These are phyloP conservation scores for button mushroom (Agaricus bisporus) DNA, from an alignment of 768 basidiomycete species.

Conservation along the genomic window DNA sequence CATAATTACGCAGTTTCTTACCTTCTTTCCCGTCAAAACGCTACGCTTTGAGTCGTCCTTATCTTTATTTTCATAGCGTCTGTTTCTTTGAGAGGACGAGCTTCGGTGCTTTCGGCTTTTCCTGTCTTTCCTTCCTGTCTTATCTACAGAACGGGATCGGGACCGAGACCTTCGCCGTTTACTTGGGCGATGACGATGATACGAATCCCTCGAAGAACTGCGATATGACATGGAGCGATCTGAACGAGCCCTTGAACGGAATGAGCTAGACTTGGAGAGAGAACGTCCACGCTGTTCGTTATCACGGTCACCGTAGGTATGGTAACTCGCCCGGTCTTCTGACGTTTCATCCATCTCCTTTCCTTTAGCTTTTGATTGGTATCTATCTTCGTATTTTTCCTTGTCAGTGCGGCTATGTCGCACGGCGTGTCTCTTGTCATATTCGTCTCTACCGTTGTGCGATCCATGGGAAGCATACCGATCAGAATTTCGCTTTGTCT, in stretches of 20 bases:
- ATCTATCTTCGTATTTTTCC: too few relatives aligned
- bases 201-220: slow-evolving; percentile 1
- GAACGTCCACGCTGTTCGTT: slow-evolving; percentile 4
- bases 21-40: slow-evolving; percentile 59
- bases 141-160: slow-evolving; percentile 4
- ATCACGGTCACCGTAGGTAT: too few relatives aligned
- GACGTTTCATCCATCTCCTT: background rate
- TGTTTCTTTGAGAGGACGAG: slow-evolving; percentile 25
- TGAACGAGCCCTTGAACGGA: slow-evolving; percentile 3
- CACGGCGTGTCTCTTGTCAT: background rate
- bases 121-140: slow-evolving; percentile 10
- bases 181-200: slow-evolving; percentile 6
- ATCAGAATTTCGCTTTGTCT: background rate
- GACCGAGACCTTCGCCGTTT: slow-evolving; percentile 14
- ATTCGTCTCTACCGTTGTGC: background rate
- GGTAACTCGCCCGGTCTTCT: background rate
- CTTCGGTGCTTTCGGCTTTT: slow-evolving; percentile 14
- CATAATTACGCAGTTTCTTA: slow-evolving; percentile 11
- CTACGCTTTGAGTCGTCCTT: slow-evolving; percentile 43
- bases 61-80: slow-evolving; percentile 18
- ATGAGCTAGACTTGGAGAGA: slow-evolving; percentile 11
- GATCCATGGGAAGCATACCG: background rate
- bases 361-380: background rate
- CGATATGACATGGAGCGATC: slow-evolving; percentile 2
- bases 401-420: background rate